phyloP scores from a whole-genome alignment of 208 protist genomes.

The Wallacemonas collosoma region DNA sequence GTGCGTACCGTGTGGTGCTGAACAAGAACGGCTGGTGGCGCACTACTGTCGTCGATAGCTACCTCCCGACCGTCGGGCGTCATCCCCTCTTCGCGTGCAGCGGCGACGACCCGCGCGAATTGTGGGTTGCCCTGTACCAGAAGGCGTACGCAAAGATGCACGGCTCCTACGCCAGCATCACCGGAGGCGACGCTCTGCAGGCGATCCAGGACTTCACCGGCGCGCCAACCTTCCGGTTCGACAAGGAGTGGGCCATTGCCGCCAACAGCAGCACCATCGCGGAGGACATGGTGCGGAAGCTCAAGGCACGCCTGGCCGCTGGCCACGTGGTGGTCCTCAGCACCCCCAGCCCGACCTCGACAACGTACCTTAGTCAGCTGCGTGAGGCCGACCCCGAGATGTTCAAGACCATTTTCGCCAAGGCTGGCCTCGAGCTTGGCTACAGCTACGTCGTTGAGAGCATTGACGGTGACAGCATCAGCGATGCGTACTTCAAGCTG shows the following conservation, averaged over 20 bases:
- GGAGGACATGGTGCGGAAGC: conserved; percentile 7
- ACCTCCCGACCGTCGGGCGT: conserved; percentile 41
- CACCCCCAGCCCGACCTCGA: conserved; percentile 44
- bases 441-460: conserved; percentile 47
- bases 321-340: conserved; percentile 41
- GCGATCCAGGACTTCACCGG: conserved; percentile 71
- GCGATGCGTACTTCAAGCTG: conserved; percentile 43
- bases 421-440: conserved; percentile 30
- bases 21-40: conserved; percentile 73
- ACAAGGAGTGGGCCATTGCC: conserved; percentile 45
- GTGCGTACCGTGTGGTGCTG: conserved; percentile 56
- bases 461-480: conserved; percentile 24
- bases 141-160: conserved; percentile 89
- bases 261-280: neutral
- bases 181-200: conserved; percentile 57
- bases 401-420: conserved; percentile 25
- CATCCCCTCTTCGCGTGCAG: conserved; percentile 39
- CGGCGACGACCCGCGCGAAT: conserved; percentile 36
- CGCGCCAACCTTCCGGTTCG: conserved; percentile 42
- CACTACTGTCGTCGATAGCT: conserved; percentile 62
- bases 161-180: conserved; percentile 75
- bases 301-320: conserved; percentile 19
- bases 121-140: conserved; percentile 77
- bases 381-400: conserved; percentile 18
- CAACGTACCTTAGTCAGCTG: conserved; percentile 27